Conservation (phyloP, 1,139 yeast species). For the Debaryomycetaceae sp. region DNA sequence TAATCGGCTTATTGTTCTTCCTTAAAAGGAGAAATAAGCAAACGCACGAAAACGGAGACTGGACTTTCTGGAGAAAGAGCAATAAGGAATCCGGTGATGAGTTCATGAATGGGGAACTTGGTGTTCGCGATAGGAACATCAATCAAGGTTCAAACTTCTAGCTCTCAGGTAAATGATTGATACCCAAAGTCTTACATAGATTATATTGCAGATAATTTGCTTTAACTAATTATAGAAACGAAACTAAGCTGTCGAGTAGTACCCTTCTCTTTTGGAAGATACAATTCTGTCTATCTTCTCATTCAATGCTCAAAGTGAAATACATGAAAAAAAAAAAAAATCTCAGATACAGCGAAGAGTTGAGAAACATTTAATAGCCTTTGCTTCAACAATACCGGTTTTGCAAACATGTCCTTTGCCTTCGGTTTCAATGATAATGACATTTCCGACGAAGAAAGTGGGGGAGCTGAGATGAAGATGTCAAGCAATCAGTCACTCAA, state of each 20-base stretch:
- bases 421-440: conserved; percentile 55
- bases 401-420: conserved; percentile 42
- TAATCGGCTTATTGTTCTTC: conserved; percentile 33
- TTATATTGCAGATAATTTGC: no score
- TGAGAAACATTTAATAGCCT: no score
- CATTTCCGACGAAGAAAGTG: conserved; percentile 22
- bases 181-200: neutral
- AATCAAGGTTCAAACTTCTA: conserved; percentile 49
- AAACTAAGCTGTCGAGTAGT: no score
- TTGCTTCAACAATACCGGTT: no score
- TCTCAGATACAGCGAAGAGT: no score
- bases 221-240: no score
- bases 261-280: no score
- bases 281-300: no score
- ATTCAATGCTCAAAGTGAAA: no score
- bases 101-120: conserved; percentile 56
- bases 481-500: neutral
- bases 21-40: conserved; percentile 32
- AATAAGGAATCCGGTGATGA: conserved; percentile 51
- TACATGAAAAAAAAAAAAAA: no score
- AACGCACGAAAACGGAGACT: conserved; percentile 31
- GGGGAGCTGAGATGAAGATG: neutral
- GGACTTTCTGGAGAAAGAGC: conserved; percentile 53
- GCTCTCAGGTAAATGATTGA: neutral
- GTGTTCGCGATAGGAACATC: conserved; percentile 45